These are phyloP conservation scores for Nemophila menziesii DNA, from an alignment of 257 asterid species.

Conservation along the genomic window DNA sequence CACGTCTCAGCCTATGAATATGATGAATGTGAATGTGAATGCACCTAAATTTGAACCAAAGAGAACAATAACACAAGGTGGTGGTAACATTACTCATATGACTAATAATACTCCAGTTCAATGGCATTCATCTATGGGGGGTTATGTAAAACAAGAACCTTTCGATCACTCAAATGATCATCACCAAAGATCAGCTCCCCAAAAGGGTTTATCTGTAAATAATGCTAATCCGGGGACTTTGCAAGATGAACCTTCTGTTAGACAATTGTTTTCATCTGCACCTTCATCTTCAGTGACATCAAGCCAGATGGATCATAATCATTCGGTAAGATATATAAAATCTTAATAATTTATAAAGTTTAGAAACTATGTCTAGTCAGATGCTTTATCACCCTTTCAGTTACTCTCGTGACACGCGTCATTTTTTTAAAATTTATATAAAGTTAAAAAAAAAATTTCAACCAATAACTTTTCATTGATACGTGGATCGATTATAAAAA, in stretches of 20 bases:
- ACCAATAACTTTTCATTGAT: too few species aligned
- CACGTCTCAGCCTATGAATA: conserved; percentile 34
- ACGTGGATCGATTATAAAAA: too few species aligned
- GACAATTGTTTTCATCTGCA: conserved; percentile 44
- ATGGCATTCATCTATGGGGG: conserved; percentile 33
- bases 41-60: conserved; percentile 52
- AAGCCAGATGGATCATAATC: conserved; percentile 31
- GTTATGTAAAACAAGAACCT: conserved; percentile 68
- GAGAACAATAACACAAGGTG: conserved; percentile 30
- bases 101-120: conserved; percentile 28
- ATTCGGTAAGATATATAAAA: conserved; percentile 20
- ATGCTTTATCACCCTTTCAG: not conserved
- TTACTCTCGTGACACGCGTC: too few species aligned
- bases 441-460: too few species aligned
- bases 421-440: too few species aligned
- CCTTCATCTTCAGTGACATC: conserved; percentile 25
- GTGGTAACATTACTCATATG: conserved; percentile 26
- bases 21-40: too few species aligned
- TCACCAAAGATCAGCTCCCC: conserved; percentile 31
- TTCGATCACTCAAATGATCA: conserved; percentile 62
- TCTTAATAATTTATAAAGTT: too few species aligned
- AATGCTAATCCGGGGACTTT: conserved; percentile 31
- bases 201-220: conserved; percentile 34
- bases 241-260: conserved; percentile 56
- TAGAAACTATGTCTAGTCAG: not conserved